A percentile compares a stretch with the other conserved stretches of the same genome.
phyloP scores from a whole-genome alignment of 768 basidiomycete species.

The Fomitopsis pulvina region DNA sequence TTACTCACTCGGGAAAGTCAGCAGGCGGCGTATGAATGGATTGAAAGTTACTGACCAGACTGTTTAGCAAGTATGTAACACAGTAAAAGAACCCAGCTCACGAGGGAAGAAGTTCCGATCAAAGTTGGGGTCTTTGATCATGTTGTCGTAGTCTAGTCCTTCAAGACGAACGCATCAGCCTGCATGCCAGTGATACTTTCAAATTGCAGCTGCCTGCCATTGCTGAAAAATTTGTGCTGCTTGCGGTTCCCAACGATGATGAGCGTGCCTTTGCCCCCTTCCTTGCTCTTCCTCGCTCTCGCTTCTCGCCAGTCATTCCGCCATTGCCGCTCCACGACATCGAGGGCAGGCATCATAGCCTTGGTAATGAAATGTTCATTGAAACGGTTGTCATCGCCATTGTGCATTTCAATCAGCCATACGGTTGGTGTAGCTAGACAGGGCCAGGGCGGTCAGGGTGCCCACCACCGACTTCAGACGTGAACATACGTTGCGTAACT shows the following conservation, averaged over 20 bases:
- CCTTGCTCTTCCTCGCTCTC: constrained; percentile 36
- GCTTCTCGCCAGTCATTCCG: constrained; percentile 41
- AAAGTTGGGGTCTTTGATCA: constrained; percentile 48
- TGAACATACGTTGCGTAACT: constrained; percentile 66
- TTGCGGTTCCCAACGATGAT: constrained; percentile 69
- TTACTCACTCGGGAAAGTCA: constrained; percentile 70
- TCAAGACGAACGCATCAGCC: constrained; percentile 1
- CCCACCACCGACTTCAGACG: too few species aligned
- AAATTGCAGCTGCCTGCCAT: constrained; percentile 45
- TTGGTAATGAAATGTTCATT: constrained; percentile 49
- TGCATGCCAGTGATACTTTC: background rate
- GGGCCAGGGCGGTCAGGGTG: too few species aligned
- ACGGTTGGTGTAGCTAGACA: constrained; percentile 51
- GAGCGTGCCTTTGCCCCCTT: constrained; percentile 59
- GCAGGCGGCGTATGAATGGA: constrained; percentile 58
- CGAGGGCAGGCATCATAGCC: constrained; percentile 63
- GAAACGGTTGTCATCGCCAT: constrained; percentile 69
- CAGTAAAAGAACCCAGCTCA: constrained; percentile 23
- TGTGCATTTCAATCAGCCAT: constrained; percentile 80
- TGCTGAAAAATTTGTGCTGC: constrained; percentile 89
- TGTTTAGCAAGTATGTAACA: background rate
- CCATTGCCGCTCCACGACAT: constrained; percentile 72
- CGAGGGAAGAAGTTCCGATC: constrained; percentile 62
- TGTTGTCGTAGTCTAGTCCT: constrained; percentile 61
- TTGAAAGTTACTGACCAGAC: constrained; percentile 56